A percentile compares a stretch with the other conserved stretches of the same genome.
Evolutionary conservation across 495 filamentous ascomycete genomes (phyloP).

Genomic region (Neurospora sp.): DNA sequence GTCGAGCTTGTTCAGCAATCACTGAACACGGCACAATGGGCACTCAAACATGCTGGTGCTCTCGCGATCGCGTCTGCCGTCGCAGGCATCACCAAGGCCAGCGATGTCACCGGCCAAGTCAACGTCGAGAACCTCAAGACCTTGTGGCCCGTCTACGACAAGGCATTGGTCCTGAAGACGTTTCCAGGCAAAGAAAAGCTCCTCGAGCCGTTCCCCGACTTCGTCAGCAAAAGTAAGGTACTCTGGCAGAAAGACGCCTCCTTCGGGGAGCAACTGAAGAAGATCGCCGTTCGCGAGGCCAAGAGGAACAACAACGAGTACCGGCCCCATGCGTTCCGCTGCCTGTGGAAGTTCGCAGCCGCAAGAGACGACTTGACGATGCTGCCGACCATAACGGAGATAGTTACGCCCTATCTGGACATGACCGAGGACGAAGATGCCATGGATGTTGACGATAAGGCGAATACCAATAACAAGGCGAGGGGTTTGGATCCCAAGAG

Average conservation of each 20-base stretch:
- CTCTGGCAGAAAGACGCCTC: slow-evolving; percentile 46
- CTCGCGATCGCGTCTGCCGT: slow-evolving; percentile 68
- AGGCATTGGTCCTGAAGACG: slow-evolving; percentile 72
- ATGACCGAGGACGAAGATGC: slow-evolving; percentile 42
- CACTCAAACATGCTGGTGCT: slow-evolving; percentile 78
- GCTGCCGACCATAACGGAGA: slow-evolving; percentile 52
- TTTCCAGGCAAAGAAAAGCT: slow-evolving; percentile 91
- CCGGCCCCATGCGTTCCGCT: slow-evolving; percentile 61
- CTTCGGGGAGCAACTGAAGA: slow-evolving; percentile 34
- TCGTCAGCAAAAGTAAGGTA: slow-evolving; percentile 50
- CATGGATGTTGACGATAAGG: slow-evolving; percentile 49
- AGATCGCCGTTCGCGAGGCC: slow-evolving; percentile 74
- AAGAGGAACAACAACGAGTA: slow-evolving; percentile 80
- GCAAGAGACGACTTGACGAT: slow-evolving; percentile 56
- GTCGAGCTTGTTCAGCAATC: slow-evolving; percentile 52
- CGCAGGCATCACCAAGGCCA: slow-evolving; percentile 41
- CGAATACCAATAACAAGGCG: slow-evolving; percentile 18
- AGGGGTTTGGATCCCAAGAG: slow-evolving; percentile 25
- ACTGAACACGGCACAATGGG: slow-evolving; percentile 73
- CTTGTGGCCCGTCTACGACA: slow-evolving; percentile 76
- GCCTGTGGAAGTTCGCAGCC: slow-evolving; percentile 59
- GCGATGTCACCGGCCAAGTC: slow-evolving; percentile 39
- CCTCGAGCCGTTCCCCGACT: slow-evolving; percentile 71
- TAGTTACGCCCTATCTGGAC: slow-evolving; percentile 50
- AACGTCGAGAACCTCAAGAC: slow-evolving; percentile 43